Evolutionary conservation across 352 stramenopile genomes (phyloP).

Genomic region (Phytophthora uliginosa): DNA sequence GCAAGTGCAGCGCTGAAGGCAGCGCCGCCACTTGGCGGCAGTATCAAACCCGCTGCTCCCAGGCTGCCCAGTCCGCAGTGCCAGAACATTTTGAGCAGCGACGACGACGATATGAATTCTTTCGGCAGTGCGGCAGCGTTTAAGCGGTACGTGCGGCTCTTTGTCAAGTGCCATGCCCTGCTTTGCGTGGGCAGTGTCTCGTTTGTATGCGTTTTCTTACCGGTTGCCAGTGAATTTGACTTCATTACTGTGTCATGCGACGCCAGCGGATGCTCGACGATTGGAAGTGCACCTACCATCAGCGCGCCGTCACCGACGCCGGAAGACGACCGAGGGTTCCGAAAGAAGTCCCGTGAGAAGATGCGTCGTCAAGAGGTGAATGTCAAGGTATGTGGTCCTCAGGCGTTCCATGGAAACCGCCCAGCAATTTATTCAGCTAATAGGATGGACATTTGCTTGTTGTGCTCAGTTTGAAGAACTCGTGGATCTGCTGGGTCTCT

Average conservation of each 20-base stretch:
- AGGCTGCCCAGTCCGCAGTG: conserved; percentile 33
- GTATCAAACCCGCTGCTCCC: conserved; percentile 33
- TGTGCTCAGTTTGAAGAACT: conserved; percentile 74
- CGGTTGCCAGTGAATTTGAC: conserved; percentile 37
- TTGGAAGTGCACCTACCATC: conserved; percentile 30
- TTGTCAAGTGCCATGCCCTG: conserved; percentile 1
- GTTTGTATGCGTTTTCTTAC: conserved; percentile 44
- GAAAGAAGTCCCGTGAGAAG: conserved; percentile 85
- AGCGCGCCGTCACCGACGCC: conserved; percentile 31
- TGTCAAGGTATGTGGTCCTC: conserved; percentile 58
- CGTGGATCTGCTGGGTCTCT: conserved; percentile 72
- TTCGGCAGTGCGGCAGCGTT: conserved; percentile 28
- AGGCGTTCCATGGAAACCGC: not conserved
- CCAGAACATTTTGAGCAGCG: conserved; percentile 53
- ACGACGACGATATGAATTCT: conserved; percentile 38
- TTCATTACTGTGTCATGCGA: conserved; percentile 55
- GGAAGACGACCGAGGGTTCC: conserved; percentile 71
- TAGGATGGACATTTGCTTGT: not conserved
- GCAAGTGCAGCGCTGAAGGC: conserved; percentile 6
- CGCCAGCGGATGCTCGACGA: conserved; percentile 62
- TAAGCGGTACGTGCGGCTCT: conserved; percentile 51
- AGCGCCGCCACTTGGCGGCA: conserved; percentile 18
- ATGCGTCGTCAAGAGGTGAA: conserved; percentile 86
- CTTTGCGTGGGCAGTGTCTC: too few species aligned
- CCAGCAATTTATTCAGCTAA: conserved; percentile 8